phyloP scores from a whole-genome alignment of 176 grass and related monocot genomes.

The Cenchrus purpureus region DNA sequence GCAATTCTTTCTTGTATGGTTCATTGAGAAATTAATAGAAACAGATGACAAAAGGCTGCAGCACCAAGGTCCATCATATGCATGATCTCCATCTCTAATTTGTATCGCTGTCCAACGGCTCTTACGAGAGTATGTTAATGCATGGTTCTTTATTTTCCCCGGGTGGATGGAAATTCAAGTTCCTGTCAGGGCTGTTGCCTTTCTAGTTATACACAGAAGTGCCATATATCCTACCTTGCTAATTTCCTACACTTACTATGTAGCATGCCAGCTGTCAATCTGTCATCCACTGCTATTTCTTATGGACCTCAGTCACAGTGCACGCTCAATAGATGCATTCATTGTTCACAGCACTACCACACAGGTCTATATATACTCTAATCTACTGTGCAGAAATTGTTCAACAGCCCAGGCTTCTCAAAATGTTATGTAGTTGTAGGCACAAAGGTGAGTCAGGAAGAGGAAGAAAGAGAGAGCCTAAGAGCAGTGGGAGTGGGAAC shows the following conservation, averaged over 20 bases:
- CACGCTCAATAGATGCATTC: neutral
- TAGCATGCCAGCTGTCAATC: neutral
- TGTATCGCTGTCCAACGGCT: neutral
- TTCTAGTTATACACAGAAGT: neutral
- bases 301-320: neutral
- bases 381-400: neutral
- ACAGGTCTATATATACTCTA: conserved; percentile 3
- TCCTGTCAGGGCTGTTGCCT: neutral
- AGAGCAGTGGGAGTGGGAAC: conserved; percentile 45
- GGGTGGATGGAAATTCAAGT: neutral
- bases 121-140: neutral
- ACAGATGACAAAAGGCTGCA: neutral
- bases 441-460: neutral
- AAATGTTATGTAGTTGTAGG: neutral
- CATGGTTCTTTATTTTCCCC: neutral
- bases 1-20: neutral
- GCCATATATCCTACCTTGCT: neutral
- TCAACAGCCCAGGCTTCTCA: neutral
- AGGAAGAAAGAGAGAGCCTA: conserved; percentile 23
- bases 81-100: neutral
- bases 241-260: neutral
- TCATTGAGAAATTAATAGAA: neutral
- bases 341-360: neutral
- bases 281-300: neutral
- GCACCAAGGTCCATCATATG: neutral